Percentiles rank a stretch among this genome's conserved stretches.
Conservation (phyloP, 1,139 yeast genomes). For the Scheffersomyces segobiensis region DNA sequence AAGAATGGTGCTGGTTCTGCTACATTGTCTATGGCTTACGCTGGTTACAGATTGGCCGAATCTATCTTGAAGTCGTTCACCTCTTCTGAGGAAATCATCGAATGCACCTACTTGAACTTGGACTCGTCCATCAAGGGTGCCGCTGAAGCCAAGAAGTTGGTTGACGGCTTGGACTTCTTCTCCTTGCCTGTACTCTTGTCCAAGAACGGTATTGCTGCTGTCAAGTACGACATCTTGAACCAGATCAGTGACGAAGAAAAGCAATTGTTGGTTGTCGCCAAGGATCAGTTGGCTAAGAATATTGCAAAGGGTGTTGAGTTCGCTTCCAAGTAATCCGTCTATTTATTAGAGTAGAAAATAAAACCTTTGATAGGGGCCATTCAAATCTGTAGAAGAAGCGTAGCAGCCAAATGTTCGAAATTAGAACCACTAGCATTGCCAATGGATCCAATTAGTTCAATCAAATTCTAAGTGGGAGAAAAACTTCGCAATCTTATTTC, state of each 20-base stretch:
- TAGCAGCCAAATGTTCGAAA: neutral
- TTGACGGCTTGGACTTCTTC: slow-evolving; percentile 87
- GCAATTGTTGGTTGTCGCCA: slow-evolving; percentile 75
- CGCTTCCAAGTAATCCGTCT: slow-evolving; percentile 16
- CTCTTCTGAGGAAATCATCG: slow-evolving; percentile 60
- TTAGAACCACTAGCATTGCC: neutral
- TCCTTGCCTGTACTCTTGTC: slow-evolving; percentile 91
- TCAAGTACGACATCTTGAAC: slow-evolving; percentile 51
- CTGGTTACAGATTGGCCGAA: slow-evolving; percentile 93
- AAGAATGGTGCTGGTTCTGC: slow-evolving; percentile 99
- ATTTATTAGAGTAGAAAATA: neutral
- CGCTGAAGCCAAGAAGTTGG: slow-evolving; percentile 73
- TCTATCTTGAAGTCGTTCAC: slow-evolving; percentile 73
- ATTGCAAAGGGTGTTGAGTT: slow-evolving; percentile 23
- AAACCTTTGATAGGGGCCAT: slow-evolving; percentile 1
- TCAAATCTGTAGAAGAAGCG: neutral
- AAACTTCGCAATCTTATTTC: neutral
- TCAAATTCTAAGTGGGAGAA: no score
- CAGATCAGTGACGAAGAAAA: slow-evolving; percentile 60
- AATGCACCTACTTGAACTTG: slow-evolving; percentile 68
- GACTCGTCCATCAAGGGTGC: slow-evolving; percentile 51
- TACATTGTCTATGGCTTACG: slow-evolving; percentile 97
- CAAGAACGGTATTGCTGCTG: slow-evolving; percentile 81
- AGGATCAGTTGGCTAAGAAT: slow-evolving; percentile 78
- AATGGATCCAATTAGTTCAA: no score